Evolutionary conservation across 2,329 filamentous ascomycete genomes (phyloP).

Genomic region (Aspergillus nomiae): DNA sequence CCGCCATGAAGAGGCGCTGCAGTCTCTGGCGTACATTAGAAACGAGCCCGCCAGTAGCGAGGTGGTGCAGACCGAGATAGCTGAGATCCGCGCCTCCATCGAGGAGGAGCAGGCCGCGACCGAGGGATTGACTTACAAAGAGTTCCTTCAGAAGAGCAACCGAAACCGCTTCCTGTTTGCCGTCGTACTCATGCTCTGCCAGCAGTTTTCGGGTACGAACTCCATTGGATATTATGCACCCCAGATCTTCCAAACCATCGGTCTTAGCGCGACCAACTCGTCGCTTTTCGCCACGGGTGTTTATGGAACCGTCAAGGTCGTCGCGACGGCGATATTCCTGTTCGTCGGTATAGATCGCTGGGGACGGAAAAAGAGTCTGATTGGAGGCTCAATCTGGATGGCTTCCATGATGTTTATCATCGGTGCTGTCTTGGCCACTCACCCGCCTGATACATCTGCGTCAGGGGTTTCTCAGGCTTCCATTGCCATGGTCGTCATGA

Average conservation of each 20-base stretch:
- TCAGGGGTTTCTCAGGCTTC: slow-evolving; percentile 33
- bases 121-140: slow-evolving; percentile 45
- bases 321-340: slow-evolving; percentile 40
- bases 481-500: slow-evolving; percentile 48
- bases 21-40: slow-evolving; percentile 40
- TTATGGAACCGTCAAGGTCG: slow-evolving; percentile 42
- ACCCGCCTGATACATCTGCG: slow-evolving; percentile 33
- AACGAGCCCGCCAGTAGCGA: slow-evolving; percentile 31
- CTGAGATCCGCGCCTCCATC: slow-evolving; percentile 44
- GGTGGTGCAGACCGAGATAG: slow-evolving; percentile 34
- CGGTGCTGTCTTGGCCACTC: slow-evolving; percentile 33
- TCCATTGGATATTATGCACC: slow-evolving; percentile 43
- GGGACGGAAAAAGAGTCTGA: slow-evolving; percentile 37
- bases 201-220: slow-evolving; percentile 45
- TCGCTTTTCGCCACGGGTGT: slow-evolving; percentile 42
- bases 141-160: slow-evolving; percentile 41
- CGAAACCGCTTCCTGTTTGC: slow-evolving; percentile 40
- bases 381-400: slow-evolving; percentile 39
- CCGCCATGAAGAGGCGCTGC: slow-evolving; percentile 46
- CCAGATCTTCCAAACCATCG: slow-evolving; percentile 40
- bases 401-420: slow-evolving; percentile 44
- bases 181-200: slow-evolving; percentile 44
- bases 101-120: slow-evolving; percentile 44
- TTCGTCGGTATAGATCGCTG: slow-evolving; percentile 41
- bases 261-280: slow-evolving; percentile 34